A percentile compares a stretch with the other conserved stretches of the same genome.
Conservation (phyloP, 2,329 filamentous ascomycete genomes). For the Alternaria brassicae region DNA sequence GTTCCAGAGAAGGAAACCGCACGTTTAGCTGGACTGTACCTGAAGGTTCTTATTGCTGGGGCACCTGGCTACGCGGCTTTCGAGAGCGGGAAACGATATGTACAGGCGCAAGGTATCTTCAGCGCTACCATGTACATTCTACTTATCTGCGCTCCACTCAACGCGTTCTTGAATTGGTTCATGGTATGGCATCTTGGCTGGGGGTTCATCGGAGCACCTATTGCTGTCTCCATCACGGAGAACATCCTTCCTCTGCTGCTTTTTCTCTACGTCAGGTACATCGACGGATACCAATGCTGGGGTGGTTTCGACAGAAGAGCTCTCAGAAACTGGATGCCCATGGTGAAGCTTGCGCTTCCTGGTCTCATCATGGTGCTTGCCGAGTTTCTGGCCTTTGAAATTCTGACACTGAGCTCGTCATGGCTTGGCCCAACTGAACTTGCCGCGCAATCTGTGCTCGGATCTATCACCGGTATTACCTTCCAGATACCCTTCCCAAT, state of each 20-base stretch:
- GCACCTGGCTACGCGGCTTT: constrained; percentile 79
- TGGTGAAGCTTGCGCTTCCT: constrained; percentile 86
- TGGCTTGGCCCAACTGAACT: constrained; percentile 80
- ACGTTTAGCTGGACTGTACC: constrained; percentile 73
- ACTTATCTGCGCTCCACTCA: constrained; percentile 80
- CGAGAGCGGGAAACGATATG: constrained; percentile 81
- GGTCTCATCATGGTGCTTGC: constrained; percentile 94
- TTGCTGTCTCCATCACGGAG: constrained; percentile 78
- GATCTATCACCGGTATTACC: constrained; percentile 77
- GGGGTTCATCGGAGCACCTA: constrained; percentile 77
- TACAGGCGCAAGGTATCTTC: constrained; percentile 90
- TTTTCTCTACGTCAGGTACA: constrained; percentile 74
- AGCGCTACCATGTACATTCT: constrained; percentile 83
- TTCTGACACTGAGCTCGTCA: constrained; percentile 81
- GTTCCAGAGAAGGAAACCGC: constrained; percentile 77
- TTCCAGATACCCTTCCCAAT: constrained; percentile 94
- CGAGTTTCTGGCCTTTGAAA: constrained; percentile 91
- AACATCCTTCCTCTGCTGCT: constrained; percentile 76
- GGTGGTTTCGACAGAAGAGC: constrained; percentile 76
- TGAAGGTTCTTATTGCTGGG: constrained; percentile 73
- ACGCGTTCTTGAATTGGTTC: constrained; percentile 80
- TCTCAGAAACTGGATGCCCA: constrained; percentile 77
- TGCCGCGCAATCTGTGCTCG: constrained; percentile 86
- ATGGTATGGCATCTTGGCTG: constrained; percentile 70
- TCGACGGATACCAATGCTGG: constrained; percentile 79